Base-by-base conservation (phyloP, 768 basidiomycete species). In the Naganishia vaughanmartiniae region DNA sequence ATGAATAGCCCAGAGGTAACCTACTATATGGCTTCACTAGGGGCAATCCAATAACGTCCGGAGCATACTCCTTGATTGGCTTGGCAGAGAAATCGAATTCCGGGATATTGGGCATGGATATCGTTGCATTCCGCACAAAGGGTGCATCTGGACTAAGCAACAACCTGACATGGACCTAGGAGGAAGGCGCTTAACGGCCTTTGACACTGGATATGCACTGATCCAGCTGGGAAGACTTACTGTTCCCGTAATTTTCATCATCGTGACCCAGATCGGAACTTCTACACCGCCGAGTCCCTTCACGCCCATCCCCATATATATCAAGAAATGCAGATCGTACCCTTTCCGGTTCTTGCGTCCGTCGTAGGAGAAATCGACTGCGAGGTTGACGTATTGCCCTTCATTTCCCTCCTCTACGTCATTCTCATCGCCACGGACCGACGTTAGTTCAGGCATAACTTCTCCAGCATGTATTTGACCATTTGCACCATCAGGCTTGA, bases 11-110 rank as follows among this genome's bases (percentile, higher is more conserved):
- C 9, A 12, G 28, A 58, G 11, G 28, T 10, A 45, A 51, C 78
- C 67, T 60, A 78, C 79, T 77, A 70, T 75, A 81, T 11, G 76
- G 67, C 69, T 78, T 81, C 68, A 80, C 75, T 0, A 78, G 74
- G 0, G 81, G 81, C 14, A 82, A 54, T 39, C 75, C 76, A 74
- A 82, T 78, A 14, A 80, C 80, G 65, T 82, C 79, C 65, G 80
- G 78, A 17, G 70, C 65, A 34, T 70, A 56, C 26, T 75, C 72
- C 34, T 74, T 77, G 19, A 82, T 74, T 0, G 81, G 81, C 56
- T 76, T 76, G 21, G 80, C 80, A 0, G 81, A 76, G 53, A 82
- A 77, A 48, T 82, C 79, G 48, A 81, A 78, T 30, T 77, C 75
- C 0, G 81, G 81, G 7, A 81, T 54, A 7, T 66, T 60, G n/a